A percentile compares a stretch with the other conserved stretches of the same genome.
Conservation (phyloP, 2,329 filamentous ascomycete genomes). For the Talaromyces amestolkiae region DNA sequence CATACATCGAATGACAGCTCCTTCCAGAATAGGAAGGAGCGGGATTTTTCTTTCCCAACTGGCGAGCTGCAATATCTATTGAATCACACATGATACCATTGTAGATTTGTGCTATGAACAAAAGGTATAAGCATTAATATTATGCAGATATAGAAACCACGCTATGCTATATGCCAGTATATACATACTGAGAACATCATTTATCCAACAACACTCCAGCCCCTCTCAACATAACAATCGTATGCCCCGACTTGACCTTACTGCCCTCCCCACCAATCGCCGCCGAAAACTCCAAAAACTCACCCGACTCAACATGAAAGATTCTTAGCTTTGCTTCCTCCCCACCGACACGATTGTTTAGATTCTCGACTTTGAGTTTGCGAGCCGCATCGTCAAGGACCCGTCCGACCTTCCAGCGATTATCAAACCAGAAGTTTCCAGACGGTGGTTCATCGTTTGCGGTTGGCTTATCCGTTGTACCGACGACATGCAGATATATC, state of each 20-base stretch:
- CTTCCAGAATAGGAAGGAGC: background rate
- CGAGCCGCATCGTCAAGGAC: slow-evolving; percentile 47
- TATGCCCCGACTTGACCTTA: slow-evolving; percentile 74
- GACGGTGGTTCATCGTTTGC: slow-evolving; percentile 68
- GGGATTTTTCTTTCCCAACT: background rate
- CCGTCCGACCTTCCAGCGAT: slow-evolving; percentile 86
- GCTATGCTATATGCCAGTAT: background rate
- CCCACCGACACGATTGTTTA: slow-evolving; percentile 44
- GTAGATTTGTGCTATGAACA: background rate
- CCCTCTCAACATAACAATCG: slow-evolving; percentile 81
- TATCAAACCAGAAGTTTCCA: slow-evolving; percentile 75
- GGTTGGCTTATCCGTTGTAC: slow-evolving; percentile 78
- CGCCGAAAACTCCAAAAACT: slow-evolving; percentile 82
- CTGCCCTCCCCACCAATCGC: slow-evolving; percentile 64
- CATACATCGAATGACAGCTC: background rate
- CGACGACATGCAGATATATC: slow-evolving; percentile 88
- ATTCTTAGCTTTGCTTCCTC: slow-evolving; percentile 74
- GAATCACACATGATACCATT: background rate
- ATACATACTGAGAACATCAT: background rate
- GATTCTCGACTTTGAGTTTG: slow-evolving; percentile 44
- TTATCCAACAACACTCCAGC: slow-evolving; percentile 63
- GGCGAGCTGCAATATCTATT: background rate
- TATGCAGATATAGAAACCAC: background rate
- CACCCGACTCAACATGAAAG: slow-evolving; percentile 88
- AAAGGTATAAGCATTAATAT: background rate